Evolutionary conservation across 164 flowering plant genomes (phyloP).

Genomic region (Sextonia rubra): DNA sequence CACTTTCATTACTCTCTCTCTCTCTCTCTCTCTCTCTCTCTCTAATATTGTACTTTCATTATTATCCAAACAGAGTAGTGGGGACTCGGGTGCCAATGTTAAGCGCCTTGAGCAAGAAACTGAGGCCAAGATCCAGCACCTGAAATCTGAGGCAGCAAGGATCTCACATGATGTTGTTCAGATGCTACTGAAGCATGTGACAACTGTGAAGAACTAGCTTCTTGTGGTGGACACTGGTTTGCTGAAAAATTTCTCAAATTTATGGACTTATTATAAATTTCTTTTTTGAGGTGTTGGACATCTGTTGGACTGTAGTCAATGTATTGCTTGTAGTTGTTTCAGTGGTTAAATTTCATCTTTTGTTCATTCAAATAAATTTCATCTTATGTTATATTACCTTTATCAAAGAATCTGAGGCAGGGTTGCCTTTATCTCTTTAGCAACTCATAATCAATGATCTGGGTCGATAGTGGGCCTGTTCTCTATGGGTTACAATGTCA

Average conservation of each 20-base stretch:
- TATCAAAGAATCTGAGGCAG: no score
- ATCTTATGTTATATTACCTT: background rate
- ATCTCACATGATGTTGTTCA: constrained; percentile 66
- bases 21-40: background rate
- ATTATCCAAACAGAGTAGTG: constrained; percentile 63
- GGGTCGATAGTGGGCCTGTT: no score
- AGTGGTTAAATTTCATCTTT: background rate
- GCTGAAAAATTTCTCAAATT: background rate
- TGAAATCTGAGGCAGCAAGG: constrained; percentile 54
- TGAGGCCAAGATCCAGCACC: constrained; percentile 50
- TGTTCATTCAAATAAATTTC: constrained; percentile 5
- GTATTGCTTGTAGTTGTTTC: constrained; percentile 1
- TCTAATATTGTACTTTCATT: background rate
- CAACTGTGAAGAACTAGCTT: constrained; percentile 63
- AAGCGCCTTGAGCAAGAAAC: constrained; percentile 92
- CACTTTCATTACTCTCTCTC: background rate
- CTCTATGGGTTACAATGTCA: no score
- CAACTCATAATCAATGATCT: no score
- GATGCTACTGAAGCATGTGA: constrained; percentile 81
- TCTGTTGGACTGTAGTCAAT: background rate
- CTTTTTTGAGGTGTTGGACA: background rate
- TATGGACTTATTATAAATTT: background rate
- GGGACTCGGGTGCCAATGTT: constrained; percentile 88
- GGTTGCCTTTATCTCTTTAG: no score
- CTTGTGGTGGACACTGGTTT: background rate